These are phyloP conservation scores for Parietaria judaica DNA, from an alignment of 306 rosid species.

Conservation along the genomic window DNA sequence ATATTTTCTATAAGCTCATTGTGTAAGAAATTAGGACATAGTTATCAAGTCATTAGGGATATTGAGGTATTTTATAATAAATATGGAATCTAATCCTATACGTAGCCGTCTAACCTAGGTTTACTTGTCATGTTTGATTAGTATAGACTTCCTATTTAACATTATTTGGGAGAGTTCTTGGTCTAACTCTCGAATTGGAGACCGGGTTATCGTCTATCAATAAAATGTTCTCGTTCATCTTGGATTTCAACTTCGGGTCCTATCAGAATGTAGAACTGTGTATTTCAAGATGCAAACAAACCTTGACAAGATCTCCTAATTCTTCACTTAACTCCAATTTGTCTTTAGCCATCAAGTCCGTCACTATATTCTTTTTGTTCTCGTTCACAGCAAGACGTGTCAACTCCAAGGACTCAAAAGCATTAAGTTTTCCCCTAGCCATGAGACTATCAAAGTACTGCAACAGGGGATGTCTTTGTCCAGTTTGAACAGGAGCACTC, in stretches of 20 bases:
- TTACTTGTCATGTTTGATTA: too few species aligned
- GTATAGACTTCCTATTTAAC: too few species aligned
- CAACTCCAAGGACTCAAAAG: conserved; percentile 86
- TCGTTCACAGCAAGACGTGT: conserved; percentile 97
- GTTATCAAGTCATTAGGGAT: neutral
- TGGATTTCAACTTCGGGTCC: too few species aligned
- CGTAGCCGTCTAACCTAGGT: too few species aligned
- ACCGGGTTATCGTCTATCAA: too few species aligned
- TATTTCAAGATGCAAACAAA: conserved; percentile 8
- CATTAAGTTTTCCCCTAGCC: conserved; percentile 91
- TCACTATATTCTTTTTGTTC: conserved; percentile 92
- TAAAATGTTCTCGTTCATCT: too few species aligned
- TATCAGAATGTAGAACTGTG: too few species aligned
- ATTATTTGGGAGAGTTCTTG: too few species aligned
- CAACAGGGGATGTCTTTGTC: conserved; percentile 95
- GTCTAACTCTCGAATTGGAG: too few species aligned
- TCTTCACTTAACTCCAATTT: conserved; percentile 99
- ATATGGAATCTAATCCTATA: too few species aligned
- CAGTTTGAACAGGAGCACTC: conserved; percentile 99
- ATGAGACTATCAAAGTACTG: conserved; percentile 96
- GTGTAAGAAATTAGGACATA: neutral
- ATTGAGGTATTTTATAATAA: too few species aligned
- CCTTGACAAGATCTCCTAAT: conserved; percentile 99
- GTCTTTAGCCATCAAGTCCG: conserved; percentile 97
- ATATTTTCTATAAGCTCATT: too few species aligned